Conservation (phyloP, 495 filamentous ascomycete species). For the Penicillium steckii region DNA sequence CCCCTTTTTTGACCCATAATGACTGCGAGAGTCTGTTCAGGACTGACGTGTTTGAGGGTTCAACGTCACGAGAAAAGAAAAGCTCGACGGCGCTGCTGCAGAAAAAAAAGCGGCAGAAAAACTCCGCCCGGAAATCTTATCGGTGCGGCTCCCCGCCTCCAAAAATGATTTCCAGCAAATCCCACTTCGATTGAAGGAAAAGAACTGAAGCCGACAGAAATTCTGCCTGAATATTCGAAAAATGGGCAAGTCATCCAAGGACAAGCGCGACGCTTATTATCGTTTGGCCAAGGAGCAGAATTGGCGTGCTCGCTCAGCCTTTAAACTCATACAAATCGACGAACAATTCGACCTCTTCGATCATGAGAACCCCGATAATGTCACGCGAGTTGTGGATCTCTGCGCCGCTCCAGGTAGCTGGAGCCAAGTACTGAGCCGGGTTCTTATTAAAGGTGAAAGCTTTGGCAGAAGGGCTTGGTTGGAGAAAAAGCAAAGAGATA, state of each 20-base stretch:
- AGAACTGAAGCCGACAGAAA: slow-evolving; percentile 1
- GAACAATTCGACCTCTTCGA: slow-evolving; percentile 96
- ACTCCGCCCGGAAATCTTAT: slow-evolving; percentile 41
- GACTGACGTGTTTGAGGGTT: slow-evolving; percentile 1
- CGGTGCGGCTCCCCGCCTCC: slow-evolving; percentile 22
- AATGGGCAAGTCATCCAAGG: slow-evolving; percentile 98
- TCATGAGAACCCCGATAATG: slow-evolving; percentile 52
- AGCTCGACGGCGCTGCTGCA: slow-evolving; percentile 16
- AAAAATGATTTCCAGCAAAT: slow-evolving; percentile 19
- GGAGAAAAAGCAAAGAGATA: slow-evolving; percentile 66
- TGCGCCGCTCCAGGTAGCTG: slow-evolving; percentile 96
- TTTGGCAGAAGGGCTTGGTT: slow-evolving; percentile 83
- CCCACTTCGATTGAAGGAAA: slow-evolving; percentile 9
- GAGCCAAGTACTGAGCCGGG: slow-evolving; percentile 92
- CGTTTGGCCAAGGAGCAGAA: slow-evolving; percentile 97
- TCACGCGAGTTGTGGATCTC: slow-evolving; percentile 92
- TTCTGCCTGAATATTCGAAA: slow-evolving; percentile 5
- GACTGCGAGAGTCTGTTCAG: neutral
- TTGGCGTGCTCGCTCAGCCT: slow-evolving; percentile 93
- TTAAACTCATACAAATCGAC: slow-evolving; percentile 94
- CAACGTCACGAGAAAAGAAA: slow-evolving; percentile 4
- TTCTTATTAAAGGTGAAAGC: slow-evolving; percentile 87
- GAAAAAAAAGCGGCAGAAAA: slow-evolving; percentile 44
- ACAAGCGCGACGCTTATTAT: slow-evolving; percentile 98
- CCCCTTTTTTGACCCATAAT: slow-evolving; percentile 49